Conservation (phyloP, 1,284 basidiomycete genomes). For the Microbotryum violaceum region DNA sequence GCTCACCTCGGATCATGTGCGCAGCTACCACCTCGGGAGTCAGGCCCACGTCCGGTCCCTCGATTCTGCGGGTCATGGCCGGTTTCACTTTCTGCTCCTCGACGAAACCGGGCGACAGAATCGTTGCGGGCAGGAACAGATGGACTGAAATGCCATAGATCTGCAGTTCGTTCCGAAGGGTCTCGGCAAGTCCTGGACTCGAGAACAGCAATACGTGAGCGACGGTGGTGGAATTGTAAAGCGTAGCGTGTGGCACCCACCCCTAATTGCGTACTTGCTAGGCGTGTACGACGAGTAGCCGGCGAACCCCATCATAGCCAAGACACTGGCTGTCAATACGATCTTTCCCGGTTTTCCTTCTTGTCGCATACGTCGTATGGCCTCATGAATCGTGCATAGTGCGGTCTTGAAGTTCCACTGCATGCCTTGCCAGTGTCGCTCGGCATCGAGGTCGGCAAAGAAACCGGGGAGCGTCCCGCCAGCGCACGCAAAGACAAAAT, state of each 20-base stretch:
- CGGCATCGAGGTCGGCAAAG: constrained; percentile 61
- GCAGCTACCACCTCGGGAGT: constrained; percentile 61
- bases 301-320: constrained; percentile 71
- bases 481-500: constrained; percentile 70
- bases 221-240: background rate
- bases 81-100: constrained; percentile 79
- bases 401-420: constrained; percentile 48
- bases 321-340: constrained; percentile 70
- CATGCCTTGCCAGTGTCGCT: constrained; percentile 50
- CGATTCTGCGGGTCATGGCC: constrained; percentile 66
- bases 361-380: constrained; percentile 61
- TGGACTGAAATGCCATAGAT: constrained; percentile 75
- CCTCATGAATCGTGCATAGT: constrained; percentile 69
- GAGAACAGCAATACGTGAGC: background rate
- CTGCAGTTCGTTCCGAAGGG: constrained; percentile 70
- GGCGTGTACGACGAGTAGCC: constrained; percentile 83
- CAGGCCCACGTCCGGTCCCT: constrained; percentile 63
- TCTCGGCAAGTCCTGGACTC: constrained; percentile 67
- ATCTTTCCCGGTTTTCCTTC: constrained; percentile 57
- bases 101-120: constrained; percentile 70
- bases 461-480: constrained; percentile 57
- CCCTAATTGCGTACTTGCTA: constrained; percentile 80
- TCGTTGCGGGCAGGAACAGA: constrained; percentile 79
- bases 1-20: constrained; percentile 56
- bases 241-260: constrained; percentile 42